Percentiles rank a stretch among this genome's conserved stretches.
Evolutionary conservation across 2,329 filamentous ascomycete species (phyloP).

Genomic region (Calonectria naviculata): DNA sequence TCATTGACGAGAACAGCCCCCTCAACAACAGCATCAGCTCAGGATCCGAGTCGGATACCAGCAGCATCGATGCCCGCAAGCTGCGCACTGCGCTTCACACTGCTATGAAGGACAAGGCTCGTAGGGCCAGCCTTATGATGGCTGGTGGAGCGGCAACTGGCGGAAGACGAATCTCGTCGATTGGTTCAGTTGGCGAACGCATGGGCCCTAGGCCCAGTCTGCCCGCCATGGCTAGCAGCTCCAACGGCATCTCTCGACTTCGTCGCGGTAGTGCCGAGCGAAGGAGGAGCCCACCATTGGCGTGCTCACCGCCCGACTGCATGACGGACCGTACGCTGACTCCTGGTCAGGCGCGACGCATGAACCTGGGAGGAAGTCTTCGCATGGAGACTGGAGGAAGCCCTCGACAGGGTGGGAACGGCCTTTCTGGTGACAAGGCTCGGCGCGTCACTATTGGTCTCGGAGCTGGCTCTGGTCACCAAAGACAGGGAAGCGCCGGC

Average conservation of each 20-base stretch:
- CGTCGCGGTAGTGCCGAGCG: constrained; percentile 63
- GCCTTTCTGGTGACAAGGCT: constrained; percentile 34
- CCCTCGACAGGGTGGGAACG: constrained; percentile 36
- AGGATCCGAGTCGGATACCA: constrained; percentile 62
- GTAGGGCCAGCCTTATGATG: constrained; percentile 52
- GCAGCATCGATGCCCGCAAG: constrained; percentile 63
- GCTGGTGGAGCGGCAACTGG: constrained; percentile 48
- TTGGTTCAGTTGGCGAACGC: constrained; percentile 49
- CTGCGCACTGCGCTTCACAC: constrained; percentile 66
- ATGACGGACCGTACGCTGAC: constrained; percentile 57
- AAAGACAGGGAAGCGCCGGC: constrained; percentile 44
- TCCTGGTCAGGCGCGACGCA: constrained; percentile 66
- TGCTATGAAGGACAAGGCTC: constrained; percentile 59
- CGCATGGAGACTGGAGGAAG: constrained; percentile 43
- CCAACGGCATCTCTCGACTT: constrained; percentile 67
- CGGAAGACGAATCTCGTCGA: constrained; percentile 58
- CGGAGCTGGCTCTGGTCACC: constrained; percentile 40
- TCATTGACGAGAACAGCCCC: constrained; percentile 64
- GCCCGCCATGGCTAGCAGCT: constrained; percentile 58
- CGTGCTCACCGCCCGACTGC: constrained; percentile 60
- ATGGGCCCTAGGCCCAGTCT: constrained; percentile 47
- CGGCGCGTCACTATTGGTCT: constrained; percentile 53
- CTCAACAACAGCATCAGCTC: constrained; percentile 48
- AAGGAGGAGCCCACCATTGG: constrained; percentile 63
- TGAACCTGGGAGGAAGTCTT: constrained; percentile 63